Base-by-base conservation (phyloP, 2,329 filamentous ascomycete species). In the Aspergillus carbonarius region DNA sequence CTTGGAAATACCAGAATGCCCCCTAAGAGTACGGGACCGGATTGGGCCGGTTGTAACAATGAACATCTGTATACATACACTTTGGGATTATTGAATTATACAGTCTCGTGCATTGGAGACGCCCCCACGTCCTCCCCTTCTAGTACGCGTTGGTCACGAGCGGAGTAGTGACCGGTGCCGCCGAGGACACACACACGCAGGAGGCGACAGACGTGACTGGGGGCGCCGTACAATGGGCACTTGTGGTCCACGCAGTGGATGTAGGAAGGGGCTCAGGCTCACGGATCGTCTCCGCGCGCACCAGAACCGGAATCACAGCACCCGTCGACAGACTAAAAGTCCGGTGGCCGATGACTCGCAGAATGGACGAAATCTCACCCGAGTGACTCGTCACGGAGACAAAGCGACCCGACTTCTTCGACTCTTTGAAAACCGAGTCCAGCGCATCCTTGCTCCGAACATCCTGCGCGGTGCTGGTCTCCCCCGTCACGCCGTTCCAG, bases 321-420 rank as follows among this genome's bases (percentile, higher is more conserved):
- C 81, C 82, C 0, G 81, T 83, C 23, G 60, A 74, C 60, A 83
- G 59, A 20, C 64, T 69, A 61, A 83, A 84, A 13, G 66, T 42
- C 8, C 77, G 69, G 67, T 83, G 81, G 0, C 76, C 76, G 4
- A 79, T 37, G 12, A 77, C 73, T 0, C 71, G 58, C 60, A 87
- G 67, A 35, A 86, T 68, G 50, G 81, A 82, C 0, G 75, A 74
- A 61, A 86, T 85, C 49, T 82, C 81, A 0, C 84, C 84, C 0
- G 82, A 85, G 65, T 88, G 85, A 25, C 78, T 79, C 0, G 83
- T 86, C 17, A 87, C 73, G 3, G 79, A 82, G 12, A 87, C 72
- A 54, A 81, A 82, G 0, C 77, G 75, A 44, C 73, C 78, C 3
- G 20, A 20, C 5, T 17, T 79, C 5, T 54, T 50, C 3, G 8